phyloP scores from a whole-genome alignment of 441 rosid genomes.

The Viola pubescens region DNA sequence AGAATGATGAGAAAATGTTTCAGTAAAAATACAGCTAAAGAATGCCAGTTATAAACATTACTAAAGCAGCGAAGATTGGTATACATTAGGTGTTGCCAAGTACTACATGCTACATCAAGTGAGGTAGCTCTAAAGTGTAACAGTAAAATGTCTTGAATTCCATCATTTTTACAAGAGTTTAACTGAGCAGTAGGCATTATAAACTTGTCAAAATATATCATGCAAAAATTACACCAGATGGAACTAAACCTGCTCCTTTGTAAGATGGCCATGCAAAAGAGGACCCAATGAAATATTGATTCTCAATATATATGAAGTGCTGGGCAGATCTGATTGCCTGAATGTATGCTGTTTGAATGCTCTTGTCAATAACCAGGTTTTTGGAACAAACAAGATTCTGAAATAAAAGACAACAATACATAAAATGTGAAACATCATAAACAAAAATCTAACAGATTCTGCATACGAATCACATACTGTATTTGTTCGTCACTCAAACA shows the following conservation, averaged over 20 bases:
- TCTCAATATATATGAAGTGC: slow-evolving; percentile 77
- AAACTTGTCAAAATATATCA: background rate
- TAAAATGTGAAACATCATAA: background rate
- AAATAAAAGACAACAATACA: slow-evolving; percentile 10
- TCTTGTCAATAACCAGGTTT: slow-evolving; percentile 70
- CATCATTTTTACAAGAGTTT: slow-evolving; percentile 1
- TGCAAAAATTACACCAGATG: slow-evolving; percentile 8
- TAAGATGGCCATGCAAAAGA: slow-evolving; percentile 73
- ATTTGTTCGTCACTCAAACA: background rate
- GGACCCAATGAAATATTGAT: slow-evolving; percentile 83
- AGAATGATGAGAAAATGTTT: background rate
- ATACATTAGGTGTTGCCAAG: background rate
- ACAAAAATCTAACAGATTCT: background rate
- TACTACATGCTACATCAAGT: background rate
- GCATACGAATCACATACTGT: background rate
- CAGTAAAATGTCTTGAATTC: background rate
- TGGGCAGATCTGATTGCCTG: slow-evolving; percentile 85
- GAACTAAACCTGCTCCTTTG: slow-evolving; percentile 61
- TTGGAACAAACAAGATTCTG: slow-evolving; percentile 87
- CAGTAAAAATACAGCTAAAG: background rate
- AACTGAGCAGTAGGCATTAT: background rate
- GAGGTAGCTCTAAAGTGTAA: background rate
- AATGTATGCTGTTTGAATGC: slow-evolving; percentile 83
- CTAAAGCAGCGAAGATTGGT: background rate
- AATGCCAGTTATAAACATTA: background rate